Evolutionary conservation across 345 rosid species (phyloP), one percentile per base, ranked within the genome.

Genomic region (Arabis alpina): DNA sequence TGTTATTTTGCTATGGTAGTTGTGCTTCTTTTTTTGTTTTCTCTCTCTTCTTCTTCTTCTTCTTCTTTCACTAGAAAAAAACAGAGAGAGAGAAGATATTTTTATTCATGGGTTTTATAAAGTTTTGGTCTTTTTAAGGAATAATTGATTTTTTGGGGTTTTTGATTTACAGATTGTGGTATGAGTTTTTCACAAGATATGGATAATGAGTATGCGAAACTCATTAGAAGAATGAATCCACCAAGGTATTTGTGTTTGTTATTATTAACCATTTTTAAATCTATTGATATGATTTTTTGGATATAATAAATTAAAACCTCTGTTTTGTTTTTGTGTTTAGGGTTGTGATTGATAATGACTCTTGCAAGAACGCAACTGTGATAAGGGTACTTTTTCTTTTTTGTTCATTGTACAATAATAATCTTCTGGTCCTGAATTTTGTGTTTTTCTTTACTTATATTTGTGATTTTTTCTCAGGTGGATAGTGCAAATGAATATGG

Each of bases 401-500:
- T 53, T 44, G 54, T 36, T 43, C 50, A 40, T 70, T 70, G 23
- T 58, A 7, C 42, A 11, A 19, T 19, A n/a, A n/a, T 41, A 49
- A 8, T 5, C 62, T 24, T 70, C 6, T 32, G 27, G 37, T 61
- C 37, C 37, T 34, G 37, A 34, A 34, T 56, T 39, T 57, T 15
- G 52, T 61, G 64, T 1, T 30, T 44, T 45, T 73, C 39, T 54
- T 61, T 53, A 19, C 42, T 36, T 48, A 74, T 55, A 41, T 9
- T 76, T 57, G 44, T 62, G 56, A 28, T 70, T 71, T 34, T 43
- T 72, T 45, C 75, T 37, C 80, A 93, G 97, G 96, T 91, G 12
- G 97, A 91, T 71, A 94, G 99, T 78, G 95, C 94, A 70, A 94
- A 94, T 83, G 89, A 80, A 63, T 92, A 86, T 65, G 99, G 96